phyloP scores from a whole-genome alignment of 2,329 filamentous ascomycete genomes.

The Talaromyces sp. region DNA sequence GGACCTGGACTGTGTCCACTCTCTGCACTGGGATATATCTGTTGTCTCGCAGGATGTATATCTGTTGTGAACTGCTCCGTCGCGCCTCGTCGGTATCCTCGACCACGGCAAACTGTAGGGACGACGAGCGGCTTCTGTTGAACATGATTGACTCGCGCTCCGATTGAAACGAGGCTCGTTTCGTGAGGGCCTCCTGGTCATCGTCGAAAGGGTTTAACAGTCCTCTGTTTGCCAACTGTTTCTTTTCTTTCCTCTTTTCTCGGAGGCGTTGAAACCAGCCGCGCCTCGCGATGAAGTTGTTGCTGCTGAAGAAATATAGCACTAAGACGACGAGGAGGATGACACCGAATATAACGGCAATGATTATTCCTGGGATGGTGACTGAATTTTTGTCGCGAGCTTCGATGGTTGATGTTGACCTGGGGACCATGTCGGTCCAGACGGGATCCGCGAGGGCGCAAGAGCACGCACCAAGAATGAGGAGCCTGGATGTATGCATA shows the following conservation, averaged over 20 bases:
- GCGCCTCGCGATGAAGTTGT: slow-evolving; percentile 9
- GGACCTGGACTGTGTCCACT: not conserved
- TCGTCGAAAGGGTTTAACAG: not conserved
- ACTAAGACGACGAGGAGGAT: not conserved
- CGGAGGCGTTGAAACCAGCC: slow-evolving; percentile 8
- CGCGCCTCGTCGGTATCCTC: slow-evolving; percentile 8
- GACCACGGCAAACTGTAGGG: slow-evolving; percentile 18
- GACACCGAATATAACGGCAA: slow-evolving; percentile 1
- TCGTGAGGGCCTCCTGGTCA: slow-evolving; percentile 7
- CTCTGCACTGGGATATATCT: slow-evolving; percentile 9
- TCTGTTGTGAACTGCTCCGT: slow-evolving; percentile 6
- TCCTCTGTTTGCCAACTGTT: not conserved
- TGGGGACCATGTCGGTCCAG: not conserved
- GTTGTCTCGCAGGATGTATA: slow-evolving; percentile 7
- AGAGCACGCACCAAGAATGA: slow-evolving; percentile 1
- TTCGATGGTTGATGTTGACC: not conserved
- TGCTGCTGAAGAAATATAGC: slow-evolving; percentile 6
- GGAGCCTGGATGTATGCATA: not conserved
- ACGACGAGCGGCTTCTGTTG: slow-evolving; percentile 20
- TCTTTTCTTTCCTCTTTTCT: not conserved
- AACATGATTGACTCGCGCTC: slow-evolving; percentile 26
- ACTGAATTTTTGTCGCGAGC: not conserved
- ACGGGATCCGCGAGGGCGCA: not conserved
- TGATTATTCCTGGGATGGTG: slow-evolving; percentile 5
- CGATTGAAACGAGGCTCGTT: slow-evolving; percentile 14